Percentiles rank a stretch among this genome's conserved stretches.
Evolutionary conservation across 768 basidiomycete species (phyloP).

Genomic region (Hirschioporus abietinus): DNA sequence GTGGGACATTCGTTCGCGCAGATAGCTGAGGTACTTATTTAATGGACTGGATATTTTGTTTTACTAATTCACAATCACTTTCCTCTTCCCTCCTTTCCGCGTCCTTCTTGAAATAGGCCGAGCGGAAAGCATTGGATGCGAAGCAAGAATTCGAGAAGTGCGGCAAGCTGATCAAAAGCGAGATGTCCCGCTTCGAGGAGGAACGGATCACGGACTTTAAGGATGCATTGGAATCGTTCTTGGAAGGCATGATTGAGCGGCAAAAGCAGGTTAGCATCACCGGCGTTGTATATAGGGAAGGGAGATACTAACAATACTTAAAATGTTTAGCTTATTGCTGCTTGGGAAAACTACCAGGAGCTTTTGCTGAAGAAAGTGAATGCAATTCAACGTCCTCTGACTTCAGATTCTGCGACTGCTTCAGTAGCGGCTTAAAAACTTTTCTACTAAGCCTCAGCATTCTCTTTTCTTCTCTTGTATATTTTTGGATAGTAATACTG

Average conservation of each 20-base stretch:
- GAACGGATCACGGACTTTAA: slow-evolving; percentile 95
- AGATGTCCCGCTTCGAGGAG: slow-evolving; percentile 86
- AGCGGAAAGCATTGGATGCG: slow-evolving; percentile 75
- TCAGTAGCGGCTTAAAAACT: not conserved
- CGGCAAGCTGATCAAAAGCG: slow-evolving; percentile 82
- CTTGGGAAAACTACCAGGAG: slow-evolving; percentile 83
- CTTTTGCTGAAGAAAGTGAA: slow-evolving; percentile 50
- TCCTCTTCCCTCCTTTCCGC: not conserved
- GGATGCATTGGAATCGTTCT: slow-evolving; percentile 69
- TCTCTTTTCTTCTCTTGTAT: not conserved
- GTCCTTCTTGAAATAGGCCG: slow-evolving; percentile 50
- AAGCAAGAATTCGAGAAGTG: slow-evolving; percentile 88
- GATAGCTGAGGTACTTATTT: slow-evolving; percentile 65
- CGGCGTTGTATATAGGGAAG: not conserved
- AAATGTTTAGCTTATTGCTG: slow-evolving; percentile 53
- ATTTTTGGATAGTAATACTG: not conserved
- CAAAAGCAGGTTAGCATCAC: slow-evolving; percentile 67
- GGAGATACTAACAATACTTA: slow-evolving; percentile 5
- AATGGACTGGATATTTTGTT: not conserved
- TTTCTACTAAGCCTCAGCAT: not conserved
- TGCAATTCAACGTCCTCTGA: slow-evolving; percentile 3
- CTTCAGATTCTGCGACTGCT: not conserved
- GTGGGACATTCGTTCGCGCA: slow-evolving; percentile 69
- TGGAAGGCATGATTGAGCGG: slow-evolving; percentile 80
- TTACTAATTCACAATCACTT: not conserved